Conservation (phyloP, 768 basidiomycete genomes). For the Termitomyces sp. region DNA sequence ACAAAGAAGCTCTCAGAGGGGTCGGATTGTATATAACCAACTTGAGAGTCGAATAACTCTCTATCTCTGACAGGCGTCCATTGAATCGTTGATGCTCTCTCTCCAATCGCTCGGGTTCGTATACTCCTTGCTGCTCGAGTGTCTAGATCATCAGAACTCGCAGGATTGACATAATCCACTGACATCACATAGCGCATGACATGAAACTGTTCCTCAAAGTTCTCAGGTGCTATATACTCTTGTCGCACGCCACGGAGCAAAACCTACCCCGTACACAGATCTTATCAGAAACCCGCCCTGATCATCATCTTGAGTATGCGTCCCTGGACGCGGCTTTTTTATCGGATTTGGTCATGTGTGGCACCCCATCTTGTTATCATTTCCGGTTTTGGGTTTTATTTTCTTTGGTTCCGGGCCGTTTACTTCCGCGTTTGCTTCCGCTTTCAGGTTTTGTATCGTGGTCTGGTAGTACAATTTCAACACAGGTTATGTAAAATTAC, state of each 20-base stretch:
- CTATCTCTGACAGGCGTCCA: not conserved
- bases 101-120: not conserved
- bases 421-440: slow-evolving; percentile 34
- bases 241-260: not conserved
- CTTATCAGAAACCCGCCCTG: not conserved
- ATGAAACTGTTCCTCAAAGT: too few species aligned
- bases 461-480: not conserved
- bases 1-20: not conserved
- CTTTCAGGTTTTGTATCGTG: not conserved
- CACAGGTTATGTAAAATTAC: not conserved
- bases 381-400: not conserved
- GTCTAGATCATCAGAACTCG: too few species aligned
- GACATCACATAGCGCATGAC: too few species aligned
- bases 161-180: too few species aligned
- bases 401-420: slow-evolving; percentile 18
- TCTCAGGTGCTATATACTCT: too few species aligned
- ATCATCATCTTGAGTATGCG: not conserved
- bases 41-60: not conserved
- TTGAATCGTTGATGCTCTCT: not conserved
- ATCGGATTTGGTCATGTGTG: slow-evolving; percentile 15
- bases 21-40: not conserved
- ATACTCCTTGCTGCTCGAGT: not conserved
- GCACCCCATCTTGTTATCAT: not conserved
- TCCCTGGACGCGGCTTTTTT: not conserved
- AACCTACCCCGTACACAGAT: not conserved